Base-by-base conservation (phyloP, 139 green algal species). In the Chlorella sorokiniana region DNA sequence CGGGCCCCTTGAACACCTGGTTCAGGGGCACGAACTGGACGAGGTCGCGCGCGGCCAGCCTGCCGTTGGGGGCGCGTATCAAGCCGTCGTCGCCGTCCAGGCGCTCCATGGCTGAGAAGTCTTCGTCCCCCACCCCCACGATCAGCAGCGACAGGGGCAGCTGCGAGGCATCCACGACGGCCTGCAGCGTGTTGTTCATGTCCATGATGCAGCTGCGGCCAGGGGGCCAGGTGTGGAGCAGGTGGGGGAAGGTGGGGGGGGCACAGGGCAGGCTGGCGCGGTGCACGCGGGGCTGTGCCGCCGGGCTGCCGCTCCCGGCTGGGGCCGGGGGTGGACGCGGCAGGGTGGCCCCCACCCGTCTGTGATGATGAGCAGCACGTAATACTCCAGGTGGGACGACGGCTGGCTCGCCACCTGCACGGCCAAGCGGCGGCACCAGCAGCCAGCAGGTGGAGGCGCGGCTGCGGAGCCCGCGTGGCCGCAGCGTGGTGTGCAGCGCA, bases 131-230 rank as follows among this genome's bases (percentile, higher is more conserved):
- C 23, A 93, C 86, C 31, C 89, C 89, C 35, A 93, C 87, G 41
- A 93, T 89, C 16, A 93, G 75, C 68, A 93, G 89, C 64, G 79
- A 88, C 35, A 93, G 69, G 3, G 89, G 89, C 71, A 91, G 75
- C 4, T 16, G 31, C 5, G 85, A 87, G 40, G 87, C 89, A 1
- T 82, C 33, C 44, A 93, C 83, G 20, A 85, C 74, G 1, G 81
- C 41, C 1, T 79, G 71, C 14, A 80, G 33, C 23, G 84, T 81
- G 54, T 87, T 84, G 22, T 62, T 18, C 87, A 91, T 91, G 65
- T 91, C 87, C 85, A 89, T 89, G 65, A 91, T 88, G 67, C 70
- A 78, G 1, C 73, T 79, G 73, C 23, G 6, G 27, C 6, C 56
- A 33, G 20, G 40, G 27, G n/a, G 27, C 11, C 1, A 31, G 37